Evolutionary conservation across 345 rosid genomes (phyloP).

Genomic region (Euphorbia lathyris): DNA sequence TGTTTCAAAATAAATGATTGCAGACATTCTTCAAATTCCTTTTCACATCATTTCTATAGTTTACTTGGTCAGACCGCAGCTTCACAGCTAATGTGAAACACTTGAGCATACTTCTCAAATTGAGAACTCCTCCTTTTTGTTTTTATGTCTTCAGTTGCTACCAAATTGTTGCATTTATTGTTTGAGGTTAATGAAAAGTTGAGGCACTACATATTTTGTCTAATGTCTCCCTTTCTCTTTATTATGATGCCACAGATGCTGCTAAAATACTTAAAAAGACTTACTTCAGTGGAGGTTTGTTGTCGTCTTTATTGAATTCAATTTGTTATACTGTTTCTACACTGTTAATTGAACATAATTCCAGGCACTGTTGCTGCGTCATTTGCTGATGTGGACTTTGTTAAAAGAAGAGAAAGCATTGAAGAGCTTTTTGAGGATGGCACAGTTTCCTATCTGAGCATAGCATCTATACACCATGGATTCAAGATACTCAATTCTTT

Average conservation of each 20-base stretch:
- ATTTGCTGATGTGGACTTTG: slow-evolving; percentile 92
- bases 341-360: slow-evolving; percentile 14
- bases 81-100: neutral
- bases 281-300: slow-evolving; percentile 94
- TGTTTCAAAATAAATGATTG: neutral
- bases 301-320: slow-evolving; percentile 15
- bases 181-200: neutral
- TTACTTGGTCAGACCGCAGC: neutral
- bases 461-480: slow-evolving; percentile 78
- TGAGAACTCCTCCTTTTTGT: neutral
- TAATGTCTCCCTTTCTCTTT: slow-evolving; percentile 12
- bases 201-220: neutral
- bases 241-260: slow-evolving; percentile 54
- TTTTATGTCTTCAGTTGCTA: neutral
- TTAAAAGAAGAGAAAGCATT: slow-evolving; percentile 75
- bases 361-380: slow-evolving; percentile 93
- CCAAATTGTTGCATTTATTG: neutral
- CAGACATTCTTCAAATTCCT: neutral
- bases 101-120: neutral
- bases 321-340: neutral
- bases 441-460: slow-evolving; percentile 76
- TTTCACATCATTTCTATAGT: neutral
- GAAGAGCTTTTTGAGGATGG: slow-evolving; percentile 96
- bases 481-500: slow-evolving; percentile 72
- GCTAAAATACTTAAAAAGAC: slow-evolving; percentile 79